phyloP scores from a whole-genome alignment of 495 filamentous ascomycete genomes.

The Penicillium pancosmium region DNA sequence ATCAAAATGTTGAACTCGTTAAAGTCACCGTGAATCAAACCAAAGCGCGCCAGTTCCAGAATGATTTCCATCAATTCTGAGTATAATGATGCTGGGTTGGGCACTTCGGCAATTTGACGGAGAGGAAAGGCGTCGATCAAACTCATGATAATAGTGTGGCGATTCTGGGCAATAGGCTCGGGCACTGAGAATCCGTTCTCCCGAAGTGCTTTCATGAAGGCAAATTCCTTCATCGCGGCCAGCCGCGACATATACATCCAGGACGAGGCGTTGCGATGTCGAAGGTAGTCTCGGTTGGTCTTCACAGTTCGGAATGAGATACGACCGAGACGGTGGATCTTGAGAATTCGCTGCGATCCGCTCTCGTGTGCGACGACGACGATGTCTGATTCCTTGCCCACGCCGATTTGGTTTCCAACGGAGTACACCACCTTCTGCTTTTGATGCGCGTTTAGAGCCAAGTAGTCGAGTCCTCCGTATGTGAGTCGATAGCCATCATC shows the following conservation, averaged over 20 bases:
- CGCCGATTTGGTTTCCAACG: constrained; percentile 91
- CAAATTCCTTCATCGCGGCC: constrained; percentile 87
- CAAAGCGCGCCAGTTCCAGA: constrained; percentile 78
- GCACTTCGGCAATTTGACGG: constrained; percentile 77
- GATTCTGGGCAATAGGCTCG: constrained; percentile 78
- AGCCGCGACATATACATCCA: constrained; percentile 99
- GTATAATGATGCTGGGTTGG: constrained; percentile 79
- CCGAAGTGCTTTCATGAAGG: constrained; percentile 85
- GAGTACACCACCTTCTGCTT: constrained; percentile 79
- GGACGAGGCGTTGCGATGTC: constrained; percentile 71
- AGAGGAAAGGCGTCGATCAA: constrained; percentile 88
- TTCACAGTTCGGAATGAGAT: constrained; percentile 98
- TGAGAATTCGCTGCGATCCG: constrained; percentile 70
- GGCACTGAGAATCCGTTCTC: constrained; percentile 88
- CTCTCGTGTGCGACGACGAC: constrained; percentile 78
- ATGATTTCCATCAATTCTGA: constrained; percentile 87
- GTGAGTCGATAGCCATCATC: constrained; percentile 97
- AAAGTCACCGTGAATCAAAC: constrained; percentile 97
- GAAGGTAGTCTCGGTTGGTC: constrained; percentile 92
- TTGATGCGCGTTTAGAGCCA: constrained; percentile 86
- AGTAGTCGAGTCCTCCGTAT: constrained; percentile 96
- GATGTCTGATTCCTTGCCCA: constrained; percentile 98
- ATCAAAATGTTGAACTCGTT: constrained; percentile 99
- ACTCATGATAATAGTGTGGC: constrained; percentile 95
- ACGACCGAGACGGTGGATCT: constrained; percentile 92